Percentiles rank a stretch among this genome's conserved stretches.
phyloP scores from a whole-genome alignment of 1,139 yeast genomes.

The Debaryomyces singareniensis region DNA sequence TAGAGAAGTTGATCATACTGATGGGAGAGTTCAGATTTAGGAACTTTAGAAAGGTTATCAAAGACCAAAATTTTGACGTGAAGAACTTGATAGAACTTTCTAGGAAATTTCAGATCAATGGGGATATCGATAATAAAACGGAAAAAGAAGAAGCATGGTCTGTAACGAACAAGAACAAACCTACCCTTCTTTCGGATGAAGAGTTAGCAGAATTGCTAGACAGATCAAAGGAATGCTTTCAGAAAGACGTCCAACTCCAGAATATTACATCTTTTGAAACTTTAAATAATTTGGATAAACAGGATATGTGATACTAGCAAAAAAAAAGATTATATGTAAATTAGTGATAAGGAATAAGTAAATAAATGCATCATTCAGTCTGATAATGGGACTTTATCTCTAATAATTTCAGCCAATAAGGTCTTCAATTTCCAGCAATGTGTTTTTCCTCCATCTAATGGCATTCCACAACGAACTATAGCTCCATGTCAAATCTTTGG shows the following conservation, averaged over 20 bases:
- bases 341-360: too few species aligned
- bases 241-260: constrained; percentile 17
- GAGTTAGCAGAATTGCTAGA: constrained; percentile 54
- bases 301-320: too few species aligned
- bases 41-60: constrained; percentile 17
- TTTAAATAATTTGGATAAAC: constrained; percentile 29
- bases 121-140: constrained; percentile 4
- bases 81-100: constrained; percentile 27
- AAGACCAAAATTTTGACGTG: constrained; percentile 12
- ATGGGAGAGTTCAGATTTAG: constrained; percentile 69
- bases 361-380: too few species aligned
- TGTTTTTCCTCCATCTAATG: constrained; percentile 52
- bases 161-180: constrained; percentile 5
- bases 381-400: too few species aligned
- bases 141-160: constrained; percentile 6
- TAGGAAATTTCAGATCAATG: constrained; percentile 13
- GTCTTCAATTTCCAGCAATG: constrained; percentile 5
- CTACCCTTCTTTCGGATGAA: constrained; percentile 15
- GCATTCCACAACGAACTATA: constrained; percentile 76
- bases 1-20: constrained; percentile 80
- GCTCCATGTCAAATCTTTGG: constrained; percentile 85
- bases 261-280: constrained; percentile 53
- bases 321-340: too few species aligned
- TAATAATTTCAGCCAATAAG: background rate
- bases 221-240: constrained; percentile 43